Percentiles rank a stretch among this genome's conserved stretches.
Conservation (phyloP, 2,329 filamentous ascomycete species). For the Xylariaceae sp. region DNA sequence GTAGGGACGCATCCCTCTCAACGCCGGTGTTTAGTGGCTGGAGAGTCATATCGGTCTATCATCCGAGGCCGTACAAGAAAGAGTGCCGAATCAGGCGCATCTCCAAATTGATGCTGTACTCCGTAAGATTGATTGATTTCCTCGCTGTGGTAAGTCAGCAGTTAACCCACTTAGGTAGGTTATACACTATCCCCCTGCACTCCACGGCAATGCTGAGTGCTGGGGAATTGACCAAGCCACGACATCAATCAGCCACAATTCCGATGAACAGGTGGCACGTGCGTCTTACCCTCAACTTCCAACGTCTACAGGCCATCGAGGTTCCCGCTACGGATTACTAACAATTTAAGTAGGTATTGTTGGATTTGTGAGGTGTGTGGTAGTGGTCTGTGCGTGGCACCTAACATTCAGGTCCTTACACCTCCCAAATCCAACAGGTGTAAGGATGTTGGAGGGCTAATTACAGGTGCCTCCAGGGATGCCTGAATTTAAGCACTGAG, state of each 20-base stretch:
- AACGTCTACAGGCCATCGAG: not conserved
- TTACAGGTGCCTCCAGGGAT: no score
- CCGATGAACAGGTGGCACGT: not conserved
- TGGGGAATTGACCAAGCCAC: not conserved
- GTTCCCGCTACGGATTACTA: not conserved
- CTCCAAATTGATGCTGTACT: not conserved
- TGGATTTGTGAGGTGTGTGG: no score
- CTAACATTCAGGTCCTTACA: no score
- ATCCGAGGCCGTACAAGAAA: constrained; percentile 2
- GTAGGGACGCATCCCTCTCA: constrained; percentile 48
- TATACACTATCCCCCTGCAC: no score
- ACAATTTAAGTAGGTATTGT: no score
- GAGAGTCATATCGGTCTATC: constrained; percentile 32
- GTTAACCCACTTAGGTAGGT: no score
- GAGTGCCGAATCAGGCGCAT: constrained; percentile 12
- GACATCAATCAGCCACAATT: not conserved
- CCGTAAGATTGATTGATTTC: not conserved
- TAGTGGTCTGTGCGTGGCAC: no score
- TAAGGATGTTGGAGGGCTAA: no score
- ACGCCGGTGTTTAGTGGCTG: constrained; percentile 34
- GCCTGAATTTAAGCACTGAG: no score
- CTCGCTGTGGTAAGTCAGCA: no score
- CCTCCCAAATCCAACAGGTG: no score
- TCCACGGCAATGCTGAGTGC: no score
- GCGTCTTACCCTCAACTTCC: not conserved